Conservation (phyloP, 164 flowering plant species). For the Chloranthus sessilifolius region DNA sequence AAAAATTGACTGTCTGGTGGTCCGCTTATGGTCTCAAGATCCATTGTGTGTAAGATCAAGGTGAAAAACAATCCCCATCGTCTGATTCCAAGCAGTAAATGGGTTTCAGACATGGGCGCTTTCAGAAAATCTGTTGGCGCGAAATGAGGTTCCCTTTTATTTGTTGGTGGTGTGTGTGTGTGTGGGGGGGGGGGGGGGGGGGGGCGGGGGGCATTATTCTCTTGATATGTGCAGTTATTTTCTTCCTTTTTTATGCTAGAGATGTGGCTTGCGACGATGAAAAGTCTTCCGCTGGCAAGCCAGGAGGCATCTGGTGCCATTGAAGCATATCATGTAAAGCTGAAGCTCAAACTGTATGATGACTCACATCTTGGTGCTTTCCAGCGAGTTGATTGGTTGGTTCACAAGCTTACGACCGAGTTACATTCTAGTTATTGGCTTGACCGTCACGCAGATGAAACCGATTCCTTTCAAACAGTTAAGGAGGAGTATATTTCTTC, state of each 20-base stretch:
- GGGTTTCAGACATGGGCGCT: too few species aligned
- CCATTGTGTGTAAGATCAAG: too few species aligned
- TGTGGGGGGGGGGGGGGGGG: too few species aligned
- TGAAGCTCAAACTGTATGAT: slow-evolving; percentile 74
- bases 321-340: slow-evolving; percentile 90
- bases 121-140: too few species aligned
- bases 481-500: slow-evolving; percentile 85
- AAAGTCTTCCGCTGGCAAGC: slow-evolving; percentile 76
- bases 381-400: slow-evolving; percentile 95
- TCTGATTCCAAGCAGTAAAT: too few species aligned
- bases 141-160: too few species aligned
- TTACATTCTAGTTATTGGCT: slow-evolving; percentile 93
- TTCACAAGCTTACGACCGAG: slow-evolving; percentile 88
- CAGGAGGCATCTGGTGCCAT: slow-evolving; percentile 91
- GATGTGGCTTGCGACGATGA: slow-evolving; percentile 90
- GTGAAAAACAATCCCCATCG: too few species aligned
- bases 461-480: slow-evolving; percentile 74
- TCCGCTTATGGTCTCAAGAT: too few species aligned
- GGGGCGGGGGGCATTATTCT: too few species aligned
- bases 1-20: too few species aligned
- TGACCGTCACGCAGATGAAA: slow-evolving; percentile 87
- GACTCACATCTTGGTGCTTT: slow-evolving; percentile 88
- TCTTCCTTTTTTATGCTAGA: slow-evolving; percentile 28
- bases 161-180: too few species aligned
- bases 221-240: slow-evolving; percentile 1